Conservation (phyloP, 495 filamentous ascomycete species). For the Trichoderma erinaceum region DNA sequence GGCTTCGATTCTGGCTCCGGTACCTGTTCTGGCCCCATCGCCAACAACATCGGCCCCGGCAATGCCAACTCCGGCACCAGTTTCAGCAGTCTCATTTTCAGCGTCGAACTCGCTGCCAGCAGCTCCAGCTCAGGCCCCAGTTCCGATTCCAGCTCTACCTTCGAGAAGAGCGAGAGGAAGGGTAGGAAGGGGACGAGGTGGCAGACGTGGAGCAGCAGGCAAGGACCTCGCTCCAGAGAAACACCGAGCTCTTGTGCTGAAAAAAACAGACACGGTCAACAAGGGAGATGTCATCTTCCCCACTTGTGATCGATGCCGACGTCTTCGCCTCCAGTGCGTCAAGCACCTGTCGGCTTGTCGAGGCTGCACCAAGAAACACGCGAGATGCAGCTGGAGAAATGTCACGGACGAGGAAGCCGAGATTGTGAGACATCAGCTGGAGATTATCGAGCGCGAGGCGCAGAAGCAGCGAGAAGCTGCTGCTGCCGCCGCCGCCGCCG, state of each 20-base stretch:
- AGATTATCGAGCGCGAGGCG: constrained; percentile 10
- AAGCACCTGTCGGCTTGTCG: constrained; percentile 82
- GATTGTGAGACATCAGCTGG: constrained; percentile 27
- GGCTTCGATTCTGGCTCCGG: too few relatives aligned
- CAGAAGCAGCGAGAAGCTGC: not conserved
- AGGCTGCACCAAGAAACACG: constrained; percentile 83
- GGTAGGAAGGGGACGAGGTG: too few relatives aligned
- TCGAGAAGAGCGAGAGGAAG: not conserved
- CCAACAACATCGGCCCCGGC: too few relatives aligned
- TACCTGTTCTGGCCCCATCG: too few relatives aligned
- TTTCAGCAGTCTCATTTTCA: too few relatives aligned
- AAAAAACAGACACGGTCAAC: constrained; percentile 66
- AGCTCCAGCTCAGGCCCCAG: not conserved
- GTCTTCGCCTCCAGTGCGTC: constrained; percentile 72
- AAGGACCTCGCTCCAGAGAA: not conserved
- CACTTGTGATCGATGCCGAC: constrained; percentile 76
- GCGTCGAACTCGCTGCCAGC: not conserved
- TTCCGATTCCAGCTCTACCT: not conserved
- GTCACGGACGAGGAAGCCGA: constrained; percentile 63
- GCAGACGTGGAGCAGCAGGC: too few relatives aligned
- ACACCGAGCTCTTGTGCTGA: constrained; percentile 56
- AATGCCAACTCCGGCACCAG: too few relatives aligned
- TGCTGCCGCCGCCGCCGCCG: not conserved
- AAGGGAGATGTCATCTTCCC: constrained; percentile 67
- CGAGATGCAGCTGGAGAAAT: constrained; percentile 76